Evolutionary conservation across 495 filamentous ascomycete species (phyloP).

Genomic region (Annulohypoxylon stygium): DNA sequence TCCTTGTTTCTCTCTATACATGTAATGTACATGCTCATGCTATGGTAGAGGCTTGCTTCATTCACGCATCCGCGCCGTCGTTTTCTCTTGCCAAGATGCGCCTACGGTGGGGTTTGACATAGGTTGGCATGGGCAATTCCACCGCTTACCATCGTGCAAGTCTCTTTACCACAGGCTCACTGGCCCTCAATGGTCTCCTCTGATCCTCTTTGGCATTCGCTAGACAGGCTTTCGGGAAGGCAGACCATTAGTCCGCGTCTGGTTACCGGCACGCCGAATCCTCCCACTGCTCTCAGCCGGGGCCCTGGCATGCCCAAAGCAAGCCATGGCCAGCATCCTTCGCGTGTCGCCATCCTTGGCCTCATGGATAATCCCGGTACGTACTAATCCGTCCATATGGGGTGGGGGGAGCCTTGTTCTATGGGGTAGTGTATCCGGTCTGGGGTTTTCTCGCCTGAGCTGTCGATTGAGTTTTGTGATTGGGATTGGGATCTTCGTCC

Average conservation of each 20-base stretch:
- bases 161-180: conserved; percentile 31
- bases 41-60: neutral
- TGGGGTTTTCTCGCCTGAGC: conserved; percentile 38
- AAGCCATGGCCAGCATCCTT: conserved; percentile 37
- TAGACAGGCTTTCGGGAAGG: conserved; percentile 24
- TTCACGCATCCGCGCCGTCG: conserved; percentile 26
- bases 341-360: conserved; percentile 32
- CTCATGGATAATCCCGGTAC: conserved; percentile 40
- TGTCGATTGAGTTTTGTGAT: conserved; percentile 21
- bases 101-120: conserved; percentile 33
- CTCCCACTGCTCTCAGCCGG: conserved; percentile 4
- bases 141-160: conserved; percentile 38
- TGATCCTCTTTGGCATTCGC: too few relatives aligned
- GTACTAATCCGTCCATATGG: conserved; percentile 31
- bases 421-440: conserved; percentile 30
- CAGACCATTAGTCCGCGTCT: conserved; percentile 28
- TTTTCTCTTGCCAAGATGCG: conserved; percentile 32
- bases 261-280: conserved; percentile 35
- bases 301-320: conserved; percentile 5
- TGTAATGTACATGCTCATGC: neutral
- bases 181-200: neutral
- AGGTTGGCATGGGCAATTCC: conserved; percentile 36
- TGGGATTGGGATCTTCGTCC: conserved; percentile 39
- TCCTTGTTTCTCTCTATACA: conserved; percentile 25
- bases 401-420: conserved; percentile 25